Base-by-base conservation (phyloP, 345 rosid genomes). In the Eucalyptus urophylla region DNA sequence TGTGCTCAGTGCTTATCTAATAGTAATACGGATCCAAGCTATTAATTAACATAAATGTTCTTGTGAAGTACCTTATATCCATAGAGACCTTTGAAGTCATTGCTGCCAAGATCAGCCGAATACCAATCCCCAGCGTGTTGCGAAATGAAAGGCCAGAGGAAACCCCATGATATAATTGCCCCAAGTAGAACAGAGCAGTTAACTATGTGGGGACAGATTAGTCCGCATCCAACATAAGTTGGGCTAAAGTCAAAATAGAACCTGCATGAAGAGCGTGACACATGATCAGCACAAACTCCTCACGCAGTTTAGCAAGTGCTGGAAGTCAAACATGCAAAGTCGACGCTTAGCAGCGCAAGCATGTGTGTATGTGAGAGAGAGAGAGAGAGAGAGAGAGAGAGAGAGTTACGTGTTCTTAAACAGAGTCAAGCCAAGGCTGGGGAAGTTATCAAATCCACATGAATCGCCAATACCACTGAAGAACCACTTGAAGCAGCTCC, bases 401-500 rank as follows among this genome's bases (percentile, higher is more conserved):
- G 87, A 90, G 87, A 80, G 96, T 93, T 92, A 97, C 99, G 99
- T 94, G 93, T 94, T 97, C 92, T 93, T 96, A 93, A 91, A 97
- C 43, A 97, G 93, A 21, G 92, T 90, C 95, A 97, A 92, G 58
- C 99, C 99, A 93, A 97, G 94, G 90, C 92, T 95, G 86, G 99
- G 99, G 86, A 97, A 95, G 92, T 96, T 95, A 92, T 97, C 99
- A 93, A 97, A 97, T 86, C 99, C 99, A 90, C 99, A 97, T 4
- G 97, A 91, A 93, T 97, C 97, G 54, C 98, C 99, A 81, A 96
- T 80, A 87, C 99, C 99, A 90, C 99, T 96, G 92, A 97, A 96
- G 93, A 96, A 97, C 99, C 99, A 97, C 92, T 97, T 97, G 94
- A 97, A 97, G 93, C 97, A 96, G 92, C 99, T 96, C 99, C 99